phyloP scores from a whole-genome alignment of 2,329 filamentous ascomycete genomes.

The Didymella segeticola region DNA sequence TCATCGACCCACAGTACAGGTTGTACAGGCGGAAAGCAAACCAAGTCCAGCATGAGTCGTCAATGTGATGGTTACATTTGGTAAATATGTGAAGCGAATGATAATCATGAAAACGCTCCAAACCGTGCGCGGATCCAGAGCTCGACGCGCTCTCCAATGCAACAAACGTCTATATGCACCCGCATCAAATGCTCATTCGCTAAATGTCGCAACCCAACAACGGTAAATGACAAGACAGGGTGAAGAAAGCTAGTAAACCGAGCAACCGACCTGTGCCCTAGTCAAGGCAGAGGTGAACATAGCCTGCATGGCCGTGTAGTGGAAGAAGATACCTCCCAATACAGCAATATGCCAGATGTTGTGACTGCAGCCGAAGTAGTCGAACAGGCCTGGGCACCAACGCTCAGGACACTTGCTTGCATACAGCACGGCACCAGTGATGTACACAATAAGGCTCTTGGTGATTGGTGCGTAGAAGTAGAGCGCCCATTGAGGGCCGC shows the following conservation, averaged over 20 bases:
- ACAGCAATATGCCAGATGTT: constrained; percentile 98
- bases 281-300: constrained; percentile 73
- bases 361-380: constrained; percentile 93
- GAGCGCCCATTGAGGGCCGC: constrained; percentile 79
- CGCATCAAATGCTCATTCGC: constrained; percentile 17
- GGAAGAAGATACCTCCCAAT: constrained; percentile 93
- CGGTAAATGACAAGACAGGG: neutral
- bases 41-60: too few species aligned
- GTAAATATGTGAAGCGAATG: neutral
- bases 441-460: constrained; percentile 87
- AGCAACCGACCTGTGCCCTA: constrained; percentile 44
- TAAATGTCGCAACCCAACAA: constrained; percentile 14
- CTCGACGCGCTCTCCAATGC: neutral
- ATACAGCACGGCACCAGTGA: constrained; percentile 84
- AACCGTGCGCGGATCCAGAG: neutral
- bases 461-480: constrained; percentile 88
- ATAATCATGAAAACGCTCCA: neutral
- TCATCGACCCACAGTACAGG: too few species aligned
- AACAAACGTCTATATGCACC: constrained; percentile 17
- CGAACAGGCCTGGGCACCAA: constrained; percentile 91
- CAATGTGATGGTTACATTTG: neutral
- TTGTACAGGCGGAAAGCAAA: too few species aligned
- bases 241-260: constrained; percentile 30
- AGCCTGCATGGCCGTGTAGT: constrained; percentile 94
- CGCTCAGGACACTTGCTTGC: constrained; percentile 91